phyloP scores from a whole-genome alignment of 768 basidiomycete species.

The Leccinum pellstonianum region DNA sequence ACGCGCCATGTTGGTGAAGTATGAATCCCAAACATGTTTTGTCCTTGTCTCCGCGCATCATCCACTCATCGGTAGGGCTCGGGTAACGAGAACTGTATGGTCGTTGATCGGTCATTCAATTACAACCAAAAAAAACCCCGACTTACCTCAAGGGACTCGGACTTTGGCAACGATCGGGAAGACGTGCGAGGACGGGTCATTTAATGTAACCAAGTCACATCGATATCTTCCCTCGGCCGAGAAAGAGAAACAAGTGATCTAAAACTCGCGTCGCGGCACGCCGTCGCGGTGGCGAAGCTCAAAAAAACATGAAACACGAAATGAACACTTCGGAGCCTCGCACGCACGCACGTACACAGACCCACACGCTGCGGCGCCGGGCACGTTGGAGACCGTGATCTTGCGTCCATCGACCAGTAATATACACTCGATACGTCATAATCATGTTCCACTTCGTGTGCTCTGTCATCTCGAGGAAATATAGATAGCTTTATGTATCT shows the following conservation, averaged over 20 bases:
- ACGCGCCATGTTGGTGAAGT: neutral
- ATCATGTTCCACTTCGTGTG: neutral
- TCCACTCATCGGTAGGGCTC: neutral
- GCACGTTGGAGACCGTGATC: neutral
- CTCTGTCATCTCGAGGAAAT: neutral
- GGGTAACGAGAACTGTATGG: neutral
- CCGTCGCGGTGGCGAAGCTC: neutral
- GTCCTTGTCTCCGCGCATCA: neutral
- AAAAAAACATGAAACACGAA: constrained; percentile 4
- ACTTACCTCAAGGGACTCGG: neutral
- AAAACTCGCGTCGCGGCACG: neutral
- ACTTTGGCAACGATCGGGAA: too few species aligned
- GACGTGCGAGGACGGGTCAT: neutral
- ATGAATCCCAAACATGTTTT: neutral
- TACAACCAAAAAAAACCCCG: too few species aligned
- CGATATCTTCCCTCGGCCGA: neutral
- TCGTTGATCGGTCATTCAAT: neutral
- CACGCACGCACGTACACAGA: neutral
- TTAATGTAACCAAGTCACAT: neutral
- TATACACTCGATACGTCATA: neutral
- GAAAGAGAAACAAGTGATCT: neutral
- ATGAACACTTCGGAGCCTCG: too few species aligned
- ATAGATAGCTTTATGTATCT: neutral
- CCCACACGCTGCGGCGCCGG: neutral
- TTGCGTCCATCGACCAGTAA: neutral